phyloP scores from a whole-genome alignment of 495 filamentous ascomycete genomes.

The Podospora comata region DNA sequence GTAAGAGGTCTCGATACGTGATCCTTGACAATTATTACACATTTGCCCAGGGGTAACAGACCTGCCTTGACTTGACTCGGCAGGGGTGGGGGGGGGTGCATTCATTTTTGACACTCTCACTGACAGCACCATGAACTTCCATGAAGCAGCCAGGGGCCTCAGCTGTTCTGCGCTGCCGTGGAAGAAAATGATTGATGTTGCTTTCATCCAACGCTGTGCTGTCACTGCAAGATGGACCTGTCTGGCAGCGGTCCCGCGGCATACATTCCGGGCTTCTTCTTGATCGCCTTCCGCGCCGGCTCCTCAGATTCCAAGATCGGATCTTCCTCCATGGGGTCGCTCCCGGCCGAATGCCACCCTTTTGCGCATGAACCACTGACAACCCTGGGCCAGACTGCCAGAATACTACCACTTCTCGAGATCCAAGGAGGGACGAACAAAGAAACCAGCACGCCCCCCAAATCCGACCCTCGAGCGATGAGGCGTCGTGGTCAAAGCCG shows the following conservation, averaged over 20 bases:
- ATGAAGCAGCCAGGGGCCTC: not conserved
- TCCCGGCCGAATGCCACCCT: constrained; percentile 38
- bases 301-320: constrained; percentile 34
- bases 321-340: constrained; percentile 33
- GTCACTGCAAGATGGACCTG: constrained; percentile 9
- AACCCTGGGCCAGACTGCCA: constrained; percentile 30
- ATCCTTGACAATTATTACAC: constrained; percentile 29
- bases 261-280: constrained; percentile 32
- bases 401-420: constrained; percentile 23
- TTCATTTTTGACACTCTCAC: constrained; percentile 12
- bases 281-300: constrained; percentile 36
- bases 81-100: constrained; percentile 25
- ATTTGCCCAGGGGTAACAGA: constrained; percentile 19
- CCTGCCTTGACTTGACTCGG: constrained; percentile 10
- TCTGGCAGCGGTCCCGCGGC: constrained; percentile 19
- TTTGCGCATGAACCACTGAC: constrained; percentile 31
- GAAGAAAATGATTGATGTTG: constrained; percentile 15
- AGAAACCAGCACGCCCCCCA: not conserved
- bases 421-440: constrained; percentile 24
- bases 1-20: constrained; percentile 17
- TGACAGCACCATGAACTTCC: constrained; percentile 15
- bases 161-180: constrained; percentile 11
- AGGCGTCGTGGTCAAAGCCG: not conserved
- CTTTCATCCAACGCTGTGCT: constrained; percentile 18
- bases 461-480: not conserved